A percentile compares a stretch with the other conserved stretches of the same genome.
These are phyloP conservation scores for Pythium phragmiticola DNA, from an alignment of 352 stramenopile species.

Conservation along the genomic window DNA sequence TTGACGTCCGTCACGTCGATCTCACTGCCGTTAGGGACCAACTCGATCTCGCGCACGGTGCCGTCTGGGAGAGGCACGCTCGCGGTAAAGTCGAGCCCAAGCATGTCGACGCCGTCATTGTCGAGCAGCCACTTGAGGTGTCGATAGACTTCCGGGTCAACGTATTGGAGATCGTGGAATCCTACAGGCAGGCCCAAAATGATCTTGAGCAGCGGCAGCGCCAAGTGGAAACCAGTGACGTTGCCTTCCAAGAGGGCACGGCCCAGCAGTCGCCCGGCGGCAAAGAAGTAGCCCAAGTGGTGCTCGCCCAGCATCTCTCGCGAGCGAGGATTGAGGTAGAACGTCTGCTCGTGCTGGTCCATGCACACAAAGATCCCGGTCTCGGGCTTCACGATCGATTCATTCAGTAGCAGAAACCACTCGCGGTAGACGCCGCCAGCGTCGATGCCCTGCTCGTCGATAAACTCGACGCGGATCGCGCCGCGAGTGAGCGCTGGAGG, in stretches of 20 bases:
- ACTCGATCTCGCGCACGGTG: conserved; percentile 35
- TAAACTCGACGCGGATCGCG: conserved; percentile 61
- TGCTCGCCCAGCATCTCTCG: conserved; percentile 52
- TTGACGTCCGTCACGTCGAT: conserved; percentile 94
- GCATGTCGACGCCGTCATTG: conserved; percentile 48
- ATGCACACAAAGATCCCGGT: conserved; percentile 44
- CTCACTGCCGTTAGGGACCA: conserved; percentile 49
- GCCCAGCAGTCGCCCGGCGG: conserved; percentile 51
- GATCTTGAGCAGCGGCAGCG: conserved; percentile 96
- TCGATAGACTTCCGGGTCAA: conserved; percentile 55
- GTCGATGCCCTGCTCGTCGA: conserved; percentile 63
- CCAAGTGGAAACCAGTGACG: conserved; percentile 93
- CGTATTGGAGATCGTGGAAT: conserved; percentile 91
- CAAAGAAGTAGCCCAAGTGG: conserved; percentile 72
- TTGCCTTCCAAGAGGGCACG: conserved; percentile 87
- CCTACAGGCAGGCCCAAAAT: conserved; percentile 94
- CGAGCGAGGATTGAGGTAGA: conserved; percentile 44
- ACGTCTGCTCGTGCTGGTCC: conserved; percentile 46
- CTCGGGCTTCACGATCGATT: conserved; percentile 35
- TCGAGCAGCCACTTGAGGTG: conserved; percentile 69
- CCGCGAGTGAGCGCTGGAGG: background rate
- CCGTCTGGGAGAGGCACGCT: conserved; percentile 30
- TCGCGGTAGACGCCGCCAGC: conserved; percentile 74
- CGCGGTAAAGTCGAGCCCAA: conserved; percentile 71
- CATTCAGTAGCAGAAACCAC: conserved; percentile 71